Evolutionary conservation across 257 asterid genomes (phyloP), one percentile per base, ranked within the genome.

Genomic region (Hygrophila difformis): DNA sequence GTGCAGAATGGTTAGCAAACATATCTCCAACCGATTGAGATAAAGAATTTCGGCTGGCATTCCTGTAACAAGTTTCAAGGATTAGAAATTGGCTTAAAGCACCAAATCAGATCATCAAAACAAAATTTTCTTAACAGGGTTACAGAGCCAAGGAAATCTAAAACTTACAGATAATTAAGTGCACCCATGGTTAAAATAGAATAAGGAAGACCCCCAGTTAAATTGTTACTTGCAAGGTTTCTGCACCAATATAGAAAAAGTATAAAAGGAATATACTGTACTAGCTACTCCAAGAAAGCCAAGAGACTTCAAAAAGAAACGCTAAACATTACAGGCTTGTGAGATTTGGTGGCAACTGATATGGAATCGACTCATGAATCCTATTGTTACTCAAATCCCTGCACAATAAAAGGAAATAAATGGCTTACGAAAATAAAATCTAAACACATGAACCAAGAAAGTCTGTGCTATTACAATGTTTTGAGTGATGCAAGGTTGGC

Each of bases 321-420:
- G 49, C 17, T 20, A 50, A 48, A 53, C 65, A 44, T 78, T 77
- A 85, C 96, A 85, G 71, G 93, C 65, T 79, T 2, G 88, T 79
- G 59, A 89, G 86, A 59, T 85, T 85, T 33, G 78, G 81, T 3
- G 96, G 98, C 55, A 89, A 60, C 71, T 82, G 98, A 59, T 75
- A 85, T 7, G 96, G 93, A 67, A 86, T 69, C 6, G 65, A 19
- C 66, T 80, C 99, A 19, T 76, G 81, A 59, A 91, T 65, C 53
- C 51, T 68, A 58, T 91, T 91, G 82, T 68, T 74, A 72, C 99
- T 91, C 84, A 91, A 57, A 66, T 91, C 99, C 81, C 99, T 91
- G 72, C 59, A 66, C 51, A 57, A 60, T 3, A 53, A 7, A 61
- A 53, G 29, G 9, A 44, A 50, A 15, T 14, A 47, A 43, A 37